Base-by-base conservation (phyloP, 345 rosid genomes). In the Kandelia obovata region DNA sequence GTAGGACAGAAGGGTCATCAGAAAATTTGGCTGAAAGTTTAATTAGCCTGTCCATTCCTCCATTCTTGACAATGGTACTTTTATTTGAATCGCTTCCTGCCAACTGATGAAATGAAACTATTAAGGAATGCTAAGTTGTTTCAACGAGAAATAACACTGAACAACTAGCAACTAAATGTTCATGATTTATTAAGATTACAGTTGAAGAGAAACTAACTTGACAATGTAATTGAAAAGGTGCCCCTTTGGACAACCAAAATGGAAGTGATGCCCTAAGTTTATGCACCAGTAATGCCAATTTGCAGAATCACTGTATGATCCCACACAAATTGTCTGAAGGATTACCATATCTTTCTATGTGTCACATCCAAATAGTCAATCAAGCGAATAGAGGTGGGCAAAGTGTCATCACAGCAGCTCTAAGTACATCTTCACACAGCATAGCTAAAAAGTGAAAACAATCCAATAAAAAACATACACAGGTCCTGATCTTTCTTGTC, bases 1-100 rank as follows among this genome's bases (percentile, higher is more conserved):
- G 96, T 75, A 92, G 79, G 64, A 95, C 87, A 59, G 85, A 82
- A 61, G 96, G 87, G 65, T 95, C 96, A 17, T 90, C 99, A 32
- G 86, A 75, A 81, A 92, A 92, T 61, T 88, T 81, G 47, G 83
- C 81, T 25, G 96, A 81, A 5, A 92, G 87, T 76, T 68, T 83
- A 78, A 92, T 82, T 52, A 95, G 84, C 80, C 71, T 85, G 65
- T 85, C 80, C 65, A 95, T 73, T 55, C 99, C 97, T 23, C 81
- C 76, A 73, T 92, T 90, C 78, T 92, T 92, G 46, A 95, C 84
- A 68, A 95, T 84, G 55, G 83, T 78, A 63, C 81, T 86, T 85
- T 92, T 95, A 78, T 91, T 91, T 52, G 91, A 79, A 67, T 94
- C 98, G 68, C 96, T 89, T 79, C 98, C 97, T 75, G 95, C 98